These are phyloP conservation scores for Metroxylon sagu DNA, from an alignment of 176 grass and related monocot species.

Conservation along the genomic window DNA sequence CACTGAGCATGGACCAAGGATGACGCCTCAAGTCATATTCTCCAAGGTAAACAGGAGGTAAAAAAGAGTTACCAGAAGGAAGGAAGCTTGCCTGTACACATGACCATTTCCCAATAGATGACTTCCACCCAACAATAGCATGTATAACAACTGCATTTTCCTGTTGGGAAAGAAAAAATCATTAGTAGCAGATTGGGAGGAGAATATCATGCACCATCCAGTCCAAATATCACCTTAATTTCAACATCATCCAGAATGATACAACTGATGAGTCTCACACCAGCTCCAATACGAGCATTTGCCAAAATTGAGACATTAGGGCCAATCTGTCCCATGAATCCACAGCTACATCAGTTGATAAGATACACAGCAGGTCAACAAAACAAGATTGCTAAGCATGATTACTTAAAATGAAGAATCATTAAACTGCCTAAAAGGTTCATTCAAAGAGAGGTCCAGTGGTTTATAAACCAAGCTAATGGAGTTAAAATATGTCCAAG, in stretches of 20 bases:
- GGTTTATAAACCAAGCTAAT: too few relatives aligned
- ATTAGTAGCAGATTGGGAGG: slow-evolving; percentile 17
- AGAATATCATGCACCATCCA: neutral
- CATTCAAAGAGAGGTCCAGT: too few relatives aligned
- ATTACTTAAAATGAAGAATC: too few relatives aligned
- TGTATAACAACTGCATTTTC: slow-evolving; percentile 98
- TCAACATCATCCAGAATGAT: slow-evolving; percentile 98
- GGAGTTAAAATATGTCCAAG: too few relatives aligned
- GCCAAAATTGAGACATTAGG: slow-evolving; percentile 99
- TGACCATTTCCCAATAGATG: slow-evolving; percentile 93
- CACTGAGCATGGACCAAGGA: neutral
- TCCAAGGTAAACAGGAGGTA: too few relatives aligned
- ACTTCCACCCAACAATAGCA: slow-evolving; percentile 96
- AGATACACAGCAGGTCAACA: neutral
- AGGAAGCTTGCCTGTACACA: slow-evolving; percentile 76
- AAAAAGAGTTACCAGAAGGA: neutral
- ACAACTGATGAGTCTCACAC: slow-evolving; percentile 91
- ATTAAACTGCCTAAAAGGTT: too few relatives aligned
- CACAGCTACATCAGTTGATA: neutral
- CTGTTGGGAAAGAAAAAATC: slow-evolving; percentile 31
- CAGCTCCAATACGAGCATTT: slow-evolving; percentile 93
- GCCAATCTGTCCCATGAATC: slow-evolving; percentile 52
- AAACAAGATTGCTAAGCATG: too few relatives aligned
- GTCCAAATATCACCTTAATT: slow-evolving; percentile 53
- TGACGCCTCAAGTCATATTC: neutral